Evolutionary conservation across 352 stramenopile genomes (phyloP), one percentile per base, ranked within the genome.

Genomic region (Globisporangium megalacanthum): DNA sequence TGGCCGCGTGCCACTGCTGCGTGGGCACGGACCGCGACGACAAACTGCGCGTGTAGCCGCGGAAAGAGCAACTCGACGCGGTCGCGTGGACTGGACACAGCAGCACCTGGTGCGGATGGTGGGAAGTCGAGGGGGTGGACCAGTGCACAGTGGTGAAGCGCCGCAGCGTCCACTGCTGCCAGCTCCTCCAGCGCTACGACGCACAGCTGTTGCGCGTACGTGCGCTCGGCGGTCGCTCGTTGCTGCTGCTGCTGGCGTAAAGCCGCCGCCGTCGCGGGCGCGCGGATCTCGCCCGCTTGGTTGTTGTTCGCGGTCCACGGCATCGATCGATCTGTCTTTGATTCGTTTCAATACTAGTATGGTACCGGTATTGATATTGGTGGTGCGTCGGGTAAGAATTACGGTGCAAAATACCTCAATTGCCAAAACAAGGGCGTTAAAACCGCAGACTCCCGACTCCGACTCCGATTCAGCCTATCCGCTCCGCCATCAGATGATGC

Each of bases 241-340:
- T 71, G 68, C 56, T 83, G 67, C 73, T 84, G 64, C 57, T 88
- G 68, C 48, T 75, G 68, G 44, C 69, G 71, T 47, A 88, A 56
- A 15, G 70, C 79, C 14, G 81, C 70, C 29, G 79, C 69, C 22
- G 89, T 81, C 60, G 79, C 79, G 10, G 83, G 83, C 56, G 83
- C 78, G 61, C 83, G 83, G 62, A 94, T 79, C 60, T 88, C 76
- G 41, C 84, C 81, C 13, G 81, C 81, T 14, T 83, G 84, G 61
- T 94, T 94, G 70, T 92, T 94, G 79, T 82, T 92, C 20, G 84
- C 81, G 49, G 86, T 84, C 83, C 81, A 94, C 52, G 79, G 79
- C 84, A 94, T 94, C 39, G 25, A 94, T 94, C 39, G 25, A 29
- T 29, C 25, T 29, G 25, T 29, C 25, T 29, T 29, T 29, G 25